Conservation (phyloP, 768 basidiomycete genomes). For the Hericium rajendrae region DNA sequence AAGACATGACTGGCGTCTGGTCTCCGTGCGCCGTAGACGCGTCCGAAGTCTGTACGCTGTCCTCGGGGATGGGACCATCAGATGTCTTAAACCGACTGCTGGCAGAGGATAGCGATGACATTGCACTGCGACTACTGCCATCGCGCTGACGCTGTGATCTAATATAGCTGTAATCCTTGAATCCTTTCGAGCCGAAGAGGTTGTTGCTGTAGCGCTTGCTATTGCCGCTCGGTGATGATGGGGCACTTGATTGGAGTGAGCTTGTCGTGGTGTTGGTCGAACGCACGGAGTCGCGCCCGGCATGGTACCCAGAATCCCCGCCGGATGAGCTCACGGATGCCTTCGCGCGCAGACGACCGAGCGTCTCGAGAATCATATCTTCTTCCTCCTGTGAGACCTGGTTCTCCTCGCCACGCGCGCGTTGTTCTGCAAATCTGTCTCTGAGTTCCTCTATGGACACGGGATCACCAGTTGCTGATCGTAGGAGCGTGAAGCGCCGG, state of each 20-base stretch:
- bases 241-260: constrained; percentile 27
- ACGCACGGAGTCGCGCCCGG: constrained; percentile 10
- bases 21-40: not conserved
- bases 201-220: constrained; percentile 79
- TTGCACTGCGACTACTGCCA: constrained; percentile 26
- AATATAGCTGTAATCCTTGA: constrained; percentile 66
- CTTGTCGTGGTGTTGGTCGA: constrained; percentile 26
- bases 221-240: constrained; percentile 34
- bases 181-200: constrained; percentile 72
- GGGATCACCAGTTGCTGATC: constrained; percentile 56
- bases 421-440: constrained; percentile 63
- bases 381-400: constrained; percentile 77
- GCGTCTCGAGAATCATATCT: constrained; percentile 71
- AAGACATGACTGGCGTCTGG: constrained; percentile 4
- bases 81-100: constrained; percentile 3
- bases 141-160: constrained; percentile 36
- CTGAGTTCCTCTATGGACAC: constrained; percentile 57
- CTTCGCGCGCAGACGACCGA: constrained; percentile 43
- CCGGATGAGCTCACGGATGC: constrained; percentile 16
- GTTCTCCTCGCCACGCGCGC: constrained; percentile 56
- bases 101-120: constrained; percentile 6
- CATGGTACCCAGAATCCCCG: constrained; percentile 9
- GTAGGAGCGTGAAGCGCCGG: constrained; percentile 74
- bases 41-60: constrained; percentile 2
- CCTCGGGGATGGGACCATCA: constrained; percentile 9